phyloP scores from a whole-genome alignment of 768 basidiomycete genomes.

The Inosperma sp. region DNA sequence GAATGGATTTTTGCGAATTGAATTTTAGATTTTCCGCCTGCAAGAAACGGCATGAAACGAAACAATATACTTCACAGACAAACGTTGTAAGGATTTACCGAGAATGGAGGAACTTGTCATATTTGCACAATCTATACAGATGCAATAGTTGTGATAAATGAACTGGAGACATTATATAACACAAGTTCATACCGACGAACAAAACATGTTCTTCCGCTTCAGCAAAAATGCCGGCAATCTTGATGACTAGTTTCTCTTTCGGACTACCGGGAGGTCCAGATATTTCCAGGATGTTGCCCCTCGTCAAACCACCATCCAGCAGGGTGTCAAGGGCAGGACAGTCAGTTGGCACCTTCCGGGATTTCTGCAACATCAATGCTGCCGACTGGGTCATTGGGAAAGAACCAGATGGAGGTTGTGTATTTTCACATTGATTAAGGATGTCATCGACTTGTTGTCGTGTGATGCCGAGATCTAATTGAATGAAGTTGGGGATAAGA shows the following conservation, averaged over 20 bases:
- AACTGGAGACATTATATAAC: background rate
- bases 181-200: slow-evolving; percentile 53
- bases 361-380: slow-evolving; percentile 34
- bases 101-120: background rate
- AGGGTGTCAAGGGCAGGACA: slow-evolving; percentile 53
- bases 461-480: slow-evolving; percentile 48
- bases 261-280: slow-evolving; percentile 72
- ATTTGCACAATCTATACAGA: slow-evolving; percentile 43
- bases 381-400: slow-evolving; percentile 53
- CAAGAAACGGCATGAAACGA: background rate
- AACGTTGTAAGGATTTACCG: background rate
- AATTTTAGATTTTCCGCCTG: slow-evolving; percentile 6
- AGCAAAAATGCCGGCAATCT: slow-evolving; percentile 46
- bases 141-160: background rate
- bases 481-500: slow-evolving; percentile 4
- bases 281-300: slow-evolving; percentile 63
- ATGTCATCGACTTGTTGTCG: slow-evolving; percentile 43
- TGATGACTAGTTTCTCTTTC: slow-evolving; percentile 53
- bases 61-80: background rate
- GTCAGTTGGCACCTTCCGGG: slow-evolving; percentile 35
- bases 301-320: slow-evolving; percentile 58
- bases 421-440: slow-evolving; percentile 37
- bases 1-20: background rate
- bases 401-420: slow-evolving; percentile 21
- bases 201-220: slow-evolving; percentile 49